Evolutionary conservation across 1,284 basidiomycete species (phyloP), one percentile per base, ranked within the genome.

Genomic region (Apiotrichum siamense): DNA sequence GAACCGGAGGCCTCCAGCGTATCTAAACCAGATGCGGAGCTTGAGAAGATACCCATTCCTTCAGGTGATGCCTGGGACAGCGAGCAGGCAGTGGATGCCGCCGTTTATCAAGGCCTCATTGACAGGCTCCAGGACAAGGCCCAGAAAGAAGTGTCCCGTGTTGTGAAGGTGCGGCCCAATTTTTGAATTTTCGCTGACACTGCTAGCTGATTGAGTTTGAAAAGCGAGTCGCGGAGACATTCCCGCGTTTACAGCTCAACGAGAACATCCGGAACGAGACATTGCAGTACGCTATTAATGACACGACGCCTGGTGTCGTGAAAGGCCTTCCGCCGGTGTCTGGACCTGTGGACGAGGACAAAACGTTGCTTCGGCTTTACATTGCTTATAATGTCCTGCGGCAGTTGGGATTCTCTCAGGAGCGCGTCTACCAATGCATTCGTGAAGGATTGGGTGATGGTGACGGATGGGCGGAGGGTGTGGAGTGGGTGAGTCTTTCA

Each of bases 91-190:
- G 50, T 61, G 12, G 66, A 63, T 26, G 60, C 63, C 26, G 58
- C 59, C 1, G 17, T 47, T 29, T 53, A 58, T 17, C 67, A 74
- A 44, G 61, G 60, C 2, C 66, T 90, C 40, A 80, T 92, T 0
- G 91, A 97, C 58, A 84, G 82, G 62, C 76, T 88, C 27, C 88
- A 94, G 63, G 89, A 93, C 17, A 89, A 84, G 62, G 86, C 82
- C 3, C 90, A 97, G 66, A 93, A 87, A 72, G 96, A 97, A 62
- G 82, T 93, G 47, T 73, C 78, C 2, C 80, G 90, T 64, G 80
- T 79, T 13, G 64, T 82, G 50, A 84, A 81, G 76, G 82, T 80
- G 46, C 20, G 73, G 49, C 4, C 0, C 10, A 6, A 10, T 20
- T 17, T 25, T 13, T 5, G 38, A n/a, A 27, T 5, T 10, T 10